Percentiles rank a stretch among this genome's conserved stretches.
Evolutionary conservation across 768 basidiomycete species (phyloP).

Genomic region (Stropharia rugosoannulata): DNA sequence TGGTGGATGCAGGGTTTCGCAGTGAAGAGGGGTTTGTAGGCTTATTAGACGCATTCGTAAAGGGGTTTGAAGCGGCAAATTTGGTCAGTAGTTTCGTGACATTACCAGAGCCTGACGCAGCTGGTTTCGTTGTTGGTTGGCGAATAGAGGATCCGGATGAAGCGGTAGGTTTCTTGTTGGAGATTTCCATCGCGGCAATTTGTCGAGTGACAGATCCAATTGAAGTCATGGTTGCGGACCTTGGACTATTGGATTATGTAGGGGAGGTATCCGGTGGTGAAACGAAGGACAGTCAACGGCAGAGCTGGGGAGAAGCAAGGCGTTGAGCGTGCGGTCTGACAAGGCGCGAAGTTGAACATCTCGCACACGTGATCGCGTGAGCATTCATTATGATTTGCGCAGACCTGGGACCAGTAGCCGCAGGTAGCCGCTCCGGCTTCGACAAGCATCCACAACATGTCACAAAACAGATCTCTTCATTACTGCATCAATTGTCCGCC

Average conservation of each 20-base stretch:
- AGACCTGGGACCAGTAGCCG: too few relatives aligned
- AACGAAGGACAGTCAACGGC: neutral
- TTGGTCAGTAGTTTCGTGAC: conserved; percentile 75
- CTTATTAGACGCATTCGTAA: conserved; percentile 30
- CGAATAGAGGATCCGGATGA: conserved; percentile 28
- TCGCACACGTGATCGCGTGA: conserved; percentile 3
- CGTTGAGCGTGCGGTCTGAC: neutral
- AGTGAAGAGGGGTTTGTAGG: conserved; percentile 42
- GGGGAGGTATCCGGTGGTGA: neutral
- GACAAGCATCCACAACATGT: too few relatives aligned
- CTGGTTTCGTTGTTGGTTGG: conserved; percentile 47
- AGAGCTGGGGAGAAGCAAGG: neutral
- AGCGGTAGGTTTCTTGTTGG: conserved; percentile 43
- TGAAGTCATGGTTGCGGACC: conserved; percentile 25
- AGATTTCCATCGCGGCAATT: conserved; percentile 68
- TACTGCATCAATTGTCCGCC: too few relatives aligned
- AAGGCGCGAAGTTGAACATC: conserved; percentile 6
- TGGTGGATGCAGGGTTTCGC: conserved; percentile 33
- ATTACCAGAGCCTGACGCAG: conserved; percentile 47
- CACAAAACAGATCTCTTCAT: too few relatives aligned
- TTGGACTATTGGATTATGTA: neutral
- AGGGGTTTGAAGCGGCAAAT: conserved; percentile 66
- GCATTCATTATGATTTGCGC: neutral
- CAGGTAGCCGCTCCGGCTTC: too few relatives aligned
- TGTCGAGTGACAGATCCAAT: conserved; percentile 67